Percentiles rank a stretch among this genome's conserved stretches.
phyloP scores from a whole-genome alignment of 345 rosid genomes.

The Pelargonium nanum region DNA sequence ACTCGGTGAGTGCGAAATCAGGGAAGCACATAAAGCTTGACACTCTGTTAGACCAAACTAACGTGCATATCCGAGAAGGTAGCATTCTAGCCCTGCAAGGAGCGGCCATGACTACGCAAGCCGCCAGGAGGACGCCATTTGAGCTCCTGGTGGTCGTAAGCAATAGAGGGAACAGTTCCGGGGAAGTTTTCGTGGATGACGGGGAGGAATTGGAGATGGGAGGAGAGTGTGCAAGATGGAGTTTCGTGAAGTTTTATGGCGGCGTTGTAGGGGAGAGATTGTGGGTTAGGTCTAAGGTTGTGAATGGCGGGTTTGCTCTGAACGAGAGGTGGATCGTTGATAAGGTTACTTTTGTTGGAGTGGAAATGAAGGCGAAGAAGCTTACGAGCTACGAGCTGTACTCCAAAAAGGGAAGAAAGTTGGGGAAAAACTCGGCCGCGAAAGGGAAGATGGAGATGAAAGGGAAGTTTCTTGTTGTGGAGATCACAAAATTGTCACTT shows the following conservation, averaged over 20 bases:
- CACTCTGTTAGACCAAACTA: slow-evolving; percentile 45
- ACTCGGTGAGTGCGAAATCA: slow-evolving; percentile 16
- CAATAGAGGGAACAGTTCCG: slow-evolving; percentile 25
- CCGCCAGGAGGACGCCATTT: slow-evolving; percentile 42
- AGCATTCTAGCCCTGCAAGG: slow-evolving; percentile 62
- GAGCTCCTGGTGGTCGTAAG: slow-evolving; percentile 41
- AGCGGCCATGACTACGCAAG: slow-evolving; percentile 47
- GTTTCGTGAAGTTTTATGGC: slow-evolving; percentile 31
- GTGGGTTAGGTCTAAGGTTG: slow-evolving; percentile 30
- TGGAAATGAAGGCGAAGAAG: not conserved
- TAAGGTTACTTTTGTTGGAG: slow-evolving; percentile 44
- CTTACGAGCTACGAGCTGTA: not conserved
- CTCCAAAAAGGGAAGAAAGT: not conserved
- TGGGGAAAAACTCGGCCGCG: not conserved
- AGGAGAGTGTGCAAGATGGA: slow-evolving; percentile 31
- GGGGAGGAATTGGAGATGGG: slow-evolving; percentile 55
- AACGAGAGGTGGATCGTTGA: slow-evolving; percentile 37
- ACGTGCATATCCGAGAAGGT: slow-evolving; percentile 55
- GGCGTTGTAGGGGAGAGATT: slow-evolving; percentile 14
- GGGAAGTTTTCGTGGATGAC: slow-evolving; percentile 54
- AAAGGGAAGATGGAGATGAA: not conserved
- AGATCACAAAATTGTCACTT: not conserved
- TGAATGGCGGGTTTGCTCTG: slow-evolving; percentile 39
- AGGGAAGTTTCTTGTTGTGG: not conserved
- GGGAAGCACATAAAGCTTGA: slow-evolving; percentile 33